Percentiles rank a stretch among this genome's conserved stretches.
phyloP scores from a whole-genome alignment of 169 alveolate genomes.

The Haemoproteus tartakovskyi region DNA sequence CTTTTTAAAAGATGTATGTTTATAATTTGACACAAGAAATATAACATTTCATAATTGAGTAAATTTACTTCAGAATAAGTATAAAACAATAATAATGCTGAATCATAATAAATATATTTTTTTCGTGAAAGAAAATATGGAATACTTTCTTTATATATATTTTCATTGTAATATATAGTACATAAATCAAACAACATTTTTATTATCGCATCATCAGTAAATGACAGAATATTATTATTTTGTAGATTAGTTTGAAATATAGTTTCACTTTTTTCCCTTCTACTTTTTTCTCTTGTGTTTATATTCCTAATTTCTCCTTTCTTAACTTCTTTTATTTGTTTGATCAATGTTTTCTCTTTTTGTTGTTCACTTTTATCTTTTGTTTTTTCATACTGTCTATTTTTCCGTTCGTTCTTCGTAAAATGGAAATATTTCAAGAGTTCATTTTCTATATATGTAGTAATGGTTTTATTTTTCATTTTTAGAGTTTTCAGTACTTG shows the following conservation, averaged over 20 bases:
- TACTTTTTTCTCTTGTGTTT: neutral
- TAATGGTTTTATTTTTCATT: constrained; percentile 25
- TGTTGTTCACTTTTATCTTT: too few relatives aligned
- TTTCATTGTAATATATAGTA: constrained; percentile 39
- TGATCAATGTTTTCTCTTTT: neutral
- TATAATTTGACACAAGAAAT: constrained; percentile 21
- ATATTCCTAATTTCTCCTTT: too few relatives aligned
- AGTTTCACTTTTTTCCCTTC: neutral
- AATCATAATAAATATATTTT: constrained; percentile 14
- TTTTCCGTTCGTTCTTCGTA: neutral
- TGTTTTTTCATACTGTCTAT: too few relatives aligned
- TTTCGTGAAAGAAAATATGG: constrained; percentile 22
- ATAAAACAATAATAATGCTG: constrained; percentile 40
- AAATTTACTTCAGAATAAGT: constrained; percentile 46
- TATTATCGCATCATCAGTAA: constrained; percentile 8
- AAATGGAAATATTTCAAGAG: constrained; percentile 8
- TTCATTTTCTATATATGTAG: constrained; percentile 22
- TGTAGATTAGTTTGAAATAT: neutral
- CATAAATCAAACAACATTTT: constrained; percentile 57
- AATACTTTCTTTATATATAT: constrained; percentile 33
- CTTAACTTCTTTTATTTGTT: too few relatives aligned
- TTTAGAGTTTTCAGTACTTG: constrained; percentile 46
- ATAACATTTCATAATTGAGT: constrained; percentile 5
- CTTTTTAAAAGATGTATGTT: constrained; percentile 16
- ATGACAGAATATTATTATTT: neutral